Evolutionary conservation across 345 rosid species (phyloP).

Genomic region (Bruguiera parviflora): DNA sequence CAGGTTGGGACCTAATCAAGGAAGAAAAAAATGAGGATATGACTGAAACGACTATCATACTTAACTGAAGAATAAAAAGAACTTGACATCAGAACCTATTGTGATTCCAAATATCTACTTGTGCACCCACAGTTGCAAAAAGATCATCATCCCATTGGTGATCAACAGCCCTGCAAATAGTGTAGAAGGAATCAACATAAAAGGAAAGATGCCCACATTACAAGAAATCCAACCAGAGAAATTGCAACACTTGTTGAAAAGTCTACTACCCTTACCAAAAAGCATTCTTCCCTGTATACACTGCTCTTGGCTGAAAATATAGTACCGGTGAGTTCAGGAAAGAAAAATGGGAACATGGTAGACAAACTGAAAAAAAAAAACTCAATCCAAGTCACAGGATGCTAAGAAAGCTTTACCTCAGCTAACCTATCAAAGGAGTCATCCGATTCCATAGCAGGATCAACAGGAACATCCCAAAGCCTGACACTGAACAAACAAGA

Average conservation of each 20-base stretch:
- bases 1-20: conserved; percentile 78
- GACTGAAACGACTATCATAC: background rate
- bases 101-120: conserved; percentile 90
- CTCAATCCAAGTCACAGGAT: background rate
- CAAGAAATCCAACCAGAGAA: background rate
- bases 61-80: background rate
- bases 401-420: conserved; percentile 46
- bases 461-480: conserved; percentile 90
- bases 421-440: conserved; percentile 33
- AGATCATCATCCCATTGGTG: conserved; percentile 89
- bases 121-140: conserved; percentile 95
- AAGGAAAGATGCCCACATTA: background rate
- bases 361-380: background rate
- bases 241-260: conserved; percentile 1
- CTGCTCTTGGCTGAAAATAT: conserved; percentile 58
- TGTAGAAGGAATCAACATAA: conserved; percentile 2
- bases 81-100: conserved; percentile 56
- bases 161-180: conserved; percentile 72
- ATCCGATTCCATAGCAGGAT: conserved; percentile 49
- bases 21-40: conserved; percentile 6
- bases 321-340: background rate
- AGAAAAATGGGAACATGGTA: background rate
- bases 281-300: conserved; percentile 74
- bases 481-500: conserved; percentile 56
- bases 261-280: conserved; percentile 50